phyloP scores from a whole-genome alignment of 75 land plant species.

The Cupressus sempervirens region DNA sequence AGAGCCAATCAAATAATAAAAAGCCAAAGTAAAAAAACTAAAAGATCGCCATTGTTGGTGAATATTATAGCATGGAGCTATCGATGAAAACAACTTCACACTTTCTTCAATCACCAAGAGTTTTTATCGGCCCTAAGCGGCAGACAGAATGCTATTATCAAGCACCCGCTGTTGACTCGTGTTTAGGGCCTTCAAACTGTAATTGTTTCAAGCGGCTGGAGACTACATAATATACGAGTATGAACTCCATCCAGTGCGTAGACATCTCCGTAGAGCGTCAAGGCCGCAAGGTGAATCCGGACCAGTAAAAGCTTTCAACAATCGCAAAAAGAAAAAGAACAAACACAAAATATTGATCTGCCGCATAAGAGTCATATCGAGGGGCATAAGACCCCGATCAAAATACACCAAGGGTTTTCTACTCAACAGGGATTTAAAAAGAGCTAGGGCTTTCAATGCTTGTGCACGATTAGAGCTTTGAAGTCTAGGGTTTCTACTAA shows the following conservation, averaged over 20 bases:
- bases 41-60: not conserved
- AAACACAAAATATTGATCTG: not conserved
- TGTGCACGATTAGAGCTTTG: not conserved
- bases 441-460: not conserved
- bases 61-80: not conserved
- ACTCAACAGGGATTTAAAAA: not conserved
- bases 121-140: not conserved
- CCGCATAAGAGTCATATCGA: not conserved
- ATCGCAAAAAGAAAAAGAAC: not conserved
- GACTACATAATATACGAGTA: too few relatives aligned
- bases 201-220: not conserved
- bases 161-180: not conserved
- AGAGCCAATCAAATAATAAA: not conserved
- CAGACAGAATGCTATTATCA: not conserved
- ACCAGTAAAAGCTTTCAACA: too few relatives aligned
- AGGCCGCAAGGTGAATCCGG: too few relatives aligned
- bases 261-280: too few relatives aligned
- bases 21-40: not conserved
- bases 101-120: not conserved
- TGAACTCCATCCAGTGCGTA: too few relatives aligned
- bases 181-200: not conserved
- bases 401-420: not conserved
- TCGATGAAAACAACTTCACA: not conserved
- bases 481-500: not conserved
- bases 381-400: not conserved